Percentiles rank a stretch among this genome's conserved stretches.
Evolutionary conservation across 208 protist species (phyloP).

Genomic region (Leishmania tropica): DNA sequence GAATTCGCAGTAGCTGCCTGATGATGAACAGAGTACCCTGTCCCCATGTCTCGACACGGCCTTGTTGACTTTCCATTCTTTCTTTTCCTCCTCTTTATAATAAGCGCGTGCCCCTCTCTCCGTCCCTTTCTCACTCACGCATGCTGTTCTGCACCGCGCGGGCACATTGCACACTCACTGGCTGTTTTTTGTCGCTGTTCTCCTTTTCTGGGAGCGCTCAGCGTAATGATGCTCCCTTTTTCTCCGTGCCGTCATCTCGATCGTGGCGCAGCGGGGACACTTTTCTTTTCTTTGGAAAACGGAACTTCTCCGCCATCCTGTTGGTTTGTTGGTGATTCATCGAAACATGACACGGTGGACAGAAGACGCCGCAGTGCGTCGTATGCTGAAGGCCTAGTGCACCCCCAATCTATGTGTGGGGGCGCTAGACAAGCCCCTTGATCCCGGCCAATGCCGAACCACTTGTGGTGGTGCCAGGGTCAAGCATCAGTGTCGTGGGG

Average conservation of each 20-base stretch:
- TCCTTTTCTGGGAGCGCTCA: background rate
- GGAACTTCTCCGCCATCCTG: background rate
- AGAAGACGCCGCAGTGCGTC: background rate
- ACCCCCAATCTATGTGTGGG: background rate
- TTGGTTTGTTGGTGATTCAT: background rate
- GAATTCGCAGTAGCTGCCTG: conserved; percentile 7
- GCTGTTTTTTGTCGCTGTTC: background rate
- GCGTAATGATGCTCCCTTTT: background rate
- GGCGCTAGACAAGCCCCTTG: background rate
- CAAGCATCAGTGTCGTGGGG: background rate
- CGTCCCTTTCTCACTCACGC: background rate
- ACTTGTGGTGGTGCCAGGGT: background rate
- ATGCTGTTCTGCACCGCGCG: background rate
- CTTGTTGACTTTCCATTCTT: background rate
- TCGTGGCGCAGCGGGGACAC: background rate
- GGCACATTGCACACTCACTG: background rate
- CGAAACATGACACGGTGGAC: background rate
- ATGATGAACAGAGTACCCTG: background rate
- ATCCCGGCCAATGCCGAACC: background rate
- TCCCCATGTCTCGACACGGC: background rate
- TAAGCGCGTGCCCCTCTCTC: background rate
- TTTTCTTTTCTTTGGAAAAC: background rate
- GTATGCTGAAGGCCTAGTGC: background rate
- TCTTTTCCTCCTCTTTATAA: conserved; percentile 2
- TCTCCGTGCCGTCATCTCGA: background rate